Conservation (phyloP, 148 eudicot genomes). For the Camellia granthamiana region DNA sequence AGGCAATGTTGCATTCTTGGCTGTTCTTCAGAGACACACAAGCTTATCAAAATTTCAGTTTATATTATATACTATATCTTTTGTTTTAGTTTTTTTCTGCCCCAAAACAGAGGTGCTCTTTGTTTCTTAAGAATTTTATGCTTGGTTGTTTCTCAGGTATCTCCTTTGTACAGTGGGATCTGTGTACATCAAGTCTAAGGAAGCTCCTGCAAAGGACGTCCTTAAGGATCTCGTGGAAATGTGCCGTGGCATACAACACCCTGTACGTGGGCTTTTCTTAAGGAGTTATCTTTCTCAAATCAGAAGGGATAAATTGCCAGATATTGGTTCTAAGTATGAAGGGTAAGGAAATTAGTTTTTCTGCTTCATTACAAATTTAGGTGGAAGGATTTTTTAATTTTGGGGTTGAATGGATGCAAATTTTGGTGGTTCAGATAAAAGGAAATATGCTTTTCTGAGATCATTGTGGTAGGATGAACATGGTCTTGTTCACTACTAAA, state of each 20-base stretch:
- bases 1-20: background rate
- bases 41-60: background rate
- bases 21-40: background rate
- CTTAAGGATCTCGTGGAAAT: constrained; percentile 96
- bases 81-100: background rate
- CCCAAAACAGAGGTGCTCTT: background rate
- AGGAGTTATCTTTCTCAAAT: constrained; percentile 97
- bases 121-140: constrained; percentile 42
- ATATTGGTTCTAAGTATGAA: constrained; percentile 97
- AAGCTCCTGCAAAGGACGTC: constrained; percentile 96
- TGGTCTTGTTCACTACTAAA: background rate
- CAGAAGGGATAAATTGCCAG: constrained; percentile 92
- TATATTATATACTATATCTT: background rate
- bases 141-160: constrained; percentile 48
- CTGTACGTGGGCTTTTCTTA: constrained; percentile 89
- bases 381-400: background rate
- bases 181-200: constrained; percentile 94
- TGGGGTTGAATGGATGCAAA: background rate
- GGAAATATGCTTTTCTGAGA: constrained; percentile 1
- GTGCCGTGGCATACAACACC: constrained; percentile 99
- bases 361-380: constrained; percentile 14
- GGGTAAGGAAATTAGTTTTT: constrained; percentile 54
- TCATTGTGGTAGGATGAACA: constrained; percentile 4
- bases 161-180: constrained; percentile 95
- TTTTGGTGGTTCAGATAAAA: background rate